Evolutionary conservation across 768 basidiomycete genomes (phyloP).

Genomic region (Austroboletus eburneus): DNA sequence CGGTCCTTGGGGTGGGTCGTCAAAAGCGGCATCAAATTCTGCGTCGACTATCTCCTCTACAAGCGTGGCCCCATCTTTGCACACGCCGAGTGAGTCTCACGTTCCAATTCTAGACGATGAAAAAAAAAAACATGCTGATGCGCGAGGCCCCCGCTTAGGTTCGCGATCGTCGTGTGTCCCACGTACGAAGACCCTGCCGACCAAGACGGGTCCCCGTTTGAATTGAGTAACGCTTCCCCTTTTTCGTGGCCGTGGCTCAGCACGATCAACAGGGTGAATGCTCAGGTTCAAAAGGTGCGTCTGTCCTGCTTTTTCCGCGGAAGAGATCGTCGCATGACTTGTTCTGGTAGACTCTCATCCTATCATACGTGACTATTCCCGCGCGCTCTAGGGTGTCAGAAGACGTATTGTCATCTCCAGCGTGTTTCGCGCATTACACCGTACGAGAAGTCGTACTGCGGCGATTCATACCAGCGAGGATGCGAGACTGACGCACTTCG

Average conservation of each 20-base stretch:
- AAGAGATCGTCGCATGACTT: not conserved
- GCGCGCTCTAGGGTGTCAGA: slow-evolving; percentile 53
- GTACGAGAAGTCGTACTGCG: slow-evolving; percentile 81
- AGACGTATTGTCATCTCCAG: slow-evolving; percentile 60
- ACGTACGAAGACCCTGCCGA: slow-evolving; percentile 84
- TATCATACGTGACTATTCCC: slow-evolving; percentile 92
- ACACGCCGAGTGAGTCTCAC: slow-evolving; percentile 80
- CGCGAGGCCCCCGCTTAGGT: slow-evolving; percentile 44
- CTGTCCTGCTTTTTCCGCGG: not conserved
- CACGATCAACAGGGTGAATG: slow-evolving; percentile 94
- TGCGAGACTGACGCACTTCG: slow-evolving; percentile 62
- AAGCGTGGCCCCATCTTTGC: slow-evolving; percentile 92
- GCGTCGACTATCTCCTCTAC: slow-evolving; percentile 91
- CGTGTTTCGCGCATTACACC: slow-evolving; percentile 70
- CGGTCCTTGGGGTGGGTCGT: slow-evolving; percentile 96
- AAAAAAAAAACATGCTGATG: not conserved
- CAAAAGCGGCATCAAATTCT: slow-evolving; percentile 95
- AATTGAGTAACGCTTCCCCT: slow-evolving; percentile 61
- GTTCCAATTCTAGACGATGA: not conserved
- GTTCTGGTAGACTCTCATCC: slow-evolving; percentile 70
- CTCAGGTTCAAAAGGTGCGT: slow-evolving; percentile 95
- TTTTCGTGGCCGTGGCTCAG: slow-evolving; percentile 95
- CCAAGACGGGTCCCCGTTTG: slow-evolving; percentile 56
- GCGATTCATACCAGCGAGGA: slow-evolving; percentile 86
- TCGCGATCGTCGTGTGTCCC: slow-evolving; percentile 87